Evolutionary conservation across 1,139 yeast species (phyloP), one percentile per base, ranked within the genome.

Genomic region (Pichia sp.): DNA sequence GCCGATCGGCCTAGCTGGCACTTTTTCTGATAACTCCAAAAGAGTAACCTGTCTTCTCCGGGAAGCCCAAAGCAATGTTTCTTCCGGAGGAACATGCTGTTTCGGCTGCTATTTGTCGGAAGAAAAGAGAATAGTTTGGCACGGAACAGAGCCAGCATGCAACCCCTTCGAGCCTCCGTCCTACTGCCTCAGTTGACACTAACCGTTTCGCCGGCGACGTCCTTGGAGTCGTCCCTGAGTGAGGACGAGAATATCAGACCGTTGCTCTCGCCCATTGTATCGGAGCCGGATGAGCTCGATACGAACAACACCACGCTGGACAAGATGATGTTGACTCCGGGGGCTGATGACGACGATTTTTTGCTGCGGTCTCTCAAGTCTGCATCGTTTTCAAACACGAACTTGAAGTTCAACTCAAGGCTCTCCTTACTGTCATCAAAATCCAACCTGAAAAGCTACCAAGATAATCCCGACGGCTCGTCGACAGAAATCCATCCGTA

Each of bases 241-340:
- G 54, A 51, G 12, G 41, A 36, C 2, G 52, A 50, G 2, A 40
- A 47, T 3, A 53, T 53, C 4, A 43, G 52, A 22, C 54, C 57
- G 1, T 40, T 56, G 4, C 28, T 55, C 2, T 56, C 59, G 4
- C 59, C 59, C 7, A 44, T 56, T n/a, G 49, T 50, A 1, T 47
- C 56, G 6, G 54, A 49, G 18, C 58, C 59, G 10, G 55, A 48
- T 18, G 52, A 44, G 9, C 21, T 22, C 3, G 44, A 42, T 4
- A 43, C 51, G n/a, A 42, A 43, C 18, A 46, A 47, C 3, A 48
- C 49, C 8, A 40, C 50, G 4, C 3, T 46, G 9, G 47, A 43
- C 10, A 43, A 31, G 13, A 12, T 44, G 39, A 19, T 50, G 44
- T 16, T 52, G 5, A 36, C 49, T 7, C 56, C 58, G 3, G 52